phyloP scores from a whole-genome alignment of 371 early-diverging fungal species.

The Batrachochytrium dendrobatidis region DNA sequence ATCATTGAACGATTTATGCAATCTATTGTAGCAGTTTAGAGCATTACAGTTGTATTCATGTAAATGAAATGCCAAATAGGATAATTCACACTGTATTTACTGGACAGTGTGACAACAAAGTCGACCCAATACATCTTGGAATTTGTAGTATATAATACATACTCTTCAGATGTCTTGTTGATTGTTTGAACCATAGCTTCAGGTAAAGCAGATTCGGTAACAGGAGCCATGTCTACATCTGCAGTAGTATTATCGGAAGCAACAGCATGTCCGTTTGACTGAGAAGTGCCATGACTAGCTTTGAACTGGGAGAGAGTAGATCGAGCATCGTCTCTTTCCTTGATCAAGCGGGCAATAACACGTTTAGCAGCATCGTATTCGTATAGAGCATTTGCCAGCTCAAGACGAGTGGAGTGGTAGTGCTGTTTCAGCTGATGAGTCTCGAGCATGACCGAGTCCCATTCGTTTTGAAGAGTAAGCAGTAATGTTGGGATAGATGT shows the following conservation, averaged over 20 bases:
- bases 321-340: conserved; percentile 86
- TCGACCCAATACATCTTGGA: no score
- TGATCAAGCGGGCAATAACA: conserved; percentile 85
- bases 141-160: no score
- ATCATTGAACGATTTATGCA: no score
- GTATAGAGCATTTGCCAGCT: conserved; percentile 85
- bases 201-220: not conserved
- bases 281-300: conserved; percentile 11
- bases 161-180: not conserved
- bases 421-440: conserved; percentile 84
- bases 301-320: conserved; percentile 40
- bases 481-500: conserved; percentile 88
- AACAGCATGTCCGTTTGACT: conserved; percentile 1
- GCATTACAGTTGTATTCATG: no score
- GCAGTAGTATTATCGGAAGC: not conserved
- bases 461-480: conserved; percentile 85
- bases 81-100: no score
- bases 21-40: no score
- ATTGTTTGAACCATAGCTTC: not conserved
- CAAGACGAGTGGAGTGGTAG: conserved; percentile 83
- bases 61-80: no score
- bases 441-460: conserved; percentile 91
- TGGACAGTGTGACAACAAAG: no score
- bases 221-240: conserved; percentile 7
- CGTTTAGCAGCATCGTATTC: conserved; percentile 92